Percentiles rank a stretch among this genome's conserved stretches.
These are phyloP conservation scores for Lophiostoma macrostomum DNA, from an alignment of 495 filamentous ascomycete genomes.

Conservation along the genomic window DNA sequence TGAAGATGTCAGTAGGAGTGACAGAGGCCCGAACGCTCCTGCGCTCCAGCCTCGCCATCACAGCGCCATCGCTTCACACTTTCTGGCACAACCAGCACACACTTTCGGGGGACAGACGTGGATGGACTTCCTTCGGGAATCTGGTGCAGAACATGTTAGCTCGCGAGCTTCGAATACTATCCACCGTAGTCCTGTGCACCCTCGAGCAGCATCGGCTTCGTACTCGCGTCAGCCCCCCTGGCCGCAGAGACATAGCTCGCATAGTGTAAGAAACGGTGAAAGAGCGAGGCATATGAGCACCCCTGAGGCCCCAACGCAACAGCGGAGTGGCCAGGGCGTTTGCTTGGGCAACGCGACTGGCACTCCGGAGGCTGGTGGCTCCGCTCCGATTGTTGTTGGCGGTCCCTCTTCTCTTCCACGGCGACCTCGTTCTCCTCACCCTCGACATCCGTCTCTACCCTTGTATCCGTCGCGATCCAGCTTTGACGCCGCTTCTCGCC, in stretches of 20 bases:
- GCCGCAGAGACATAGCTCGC: not conserved
- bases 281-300: conserved; percentile 26
- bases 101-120: conserved; percentile 11
- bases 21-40: not conserved
- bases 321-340: no score
- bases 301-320: conserved; percentile 7
- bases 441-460: conserved; percentile 9
- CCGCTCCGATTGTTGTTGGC: no score
- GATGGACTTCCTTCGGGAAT: conserved; percentile 19
- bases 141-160: not conserved
- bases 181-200: not conserved
- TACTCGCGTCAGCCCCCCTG: not conserved
- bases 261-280: not conserved
- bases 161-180: not conserved
- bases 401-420: not conserved
- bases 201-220: not conserved
- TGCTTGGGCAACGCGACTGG: no score
- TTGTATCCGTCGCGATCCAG: not conserved
- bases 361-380: not conserved
- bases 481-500: not conserved
- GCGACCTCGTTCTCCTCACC: no score
- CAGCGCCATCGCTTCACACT: conserved; percentile 6
- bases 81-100: conserved; percentile 4
- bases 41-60: not conserved
- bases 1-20: no score